These are phyloP conservation scores for Dendrostoma leiphaemia DNA, from an alignment of 2,329 filamentous ascomycete genomes.

Conservation along the genomic window DNA sequence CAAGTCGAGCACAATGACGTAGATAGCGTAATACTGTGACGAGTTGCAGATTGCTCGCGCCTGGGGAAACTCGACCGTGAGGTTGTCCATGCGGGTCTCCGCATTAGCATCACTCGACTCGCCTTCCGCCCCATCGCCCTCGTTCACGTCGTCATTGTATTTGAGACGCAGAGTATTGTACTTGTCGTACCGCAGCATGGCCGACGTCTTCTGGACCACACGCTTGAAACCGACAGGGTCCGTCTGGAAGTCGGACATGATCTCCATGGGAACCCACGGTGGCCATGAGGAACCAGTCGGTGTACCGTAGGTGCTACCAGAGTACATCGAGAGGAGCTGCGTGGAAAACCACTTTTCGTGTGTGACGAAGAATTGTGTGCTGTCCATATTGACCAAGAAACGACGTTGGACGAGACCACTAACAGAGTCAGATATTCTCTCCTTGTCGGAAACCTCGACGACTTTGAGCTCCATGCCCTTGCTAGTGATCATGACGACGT, in stretches of 20 bases:
- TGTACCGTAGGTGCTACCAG: conserved; percentile 88
- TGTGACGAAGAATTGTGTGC: conserved; percentile 96
- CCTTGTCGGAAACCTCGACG: conserved; percentile 96
- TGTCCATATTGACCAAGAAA: conserved; percentile 94
- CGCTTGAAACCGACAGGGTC: conserved; percentile 98
- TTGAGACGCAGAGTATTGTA: conserved; percentile 97
- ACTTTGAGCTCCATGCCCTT: conserved; percentile 99
- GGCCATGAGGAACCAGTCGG: conserved; percentile 86
- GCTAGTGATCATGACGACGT: conserved; percentile 92
- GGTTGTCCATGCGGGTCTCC: conserved; percentile 87
- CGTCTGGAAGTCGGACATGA: conserved; percentile 94
- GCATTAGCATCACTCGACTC: conserved; percentile 50
- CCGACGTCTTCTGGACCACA: conserved; percentile 95
- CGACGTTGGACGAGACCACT: conserved; percentile 93
- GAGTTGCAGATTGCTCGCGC: conserved; percentile 96
- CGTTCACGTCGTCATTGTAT: conserved; percentile 89
- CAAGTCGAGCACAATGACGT: conserved; percentile 94
- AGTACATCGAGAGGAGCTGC: conserved; percentile 86
- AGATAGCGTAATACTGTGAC: conserved; percentile 94
- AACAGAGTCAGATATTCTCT: conserved; percentile 85
- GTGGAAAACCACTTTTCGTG: conserved; percentile 87
- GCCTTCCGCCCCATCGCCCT: conserved; percentile 50
- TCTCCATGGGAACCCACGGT: conserved; percentile 96
- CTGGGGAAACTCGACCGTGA: conserved; percentile 96
- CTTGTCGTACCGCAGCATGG: conserved; percentile 92